Conservation (phyloP, 1,139 yeast species). For the Taiozyma sp. region DNA sequence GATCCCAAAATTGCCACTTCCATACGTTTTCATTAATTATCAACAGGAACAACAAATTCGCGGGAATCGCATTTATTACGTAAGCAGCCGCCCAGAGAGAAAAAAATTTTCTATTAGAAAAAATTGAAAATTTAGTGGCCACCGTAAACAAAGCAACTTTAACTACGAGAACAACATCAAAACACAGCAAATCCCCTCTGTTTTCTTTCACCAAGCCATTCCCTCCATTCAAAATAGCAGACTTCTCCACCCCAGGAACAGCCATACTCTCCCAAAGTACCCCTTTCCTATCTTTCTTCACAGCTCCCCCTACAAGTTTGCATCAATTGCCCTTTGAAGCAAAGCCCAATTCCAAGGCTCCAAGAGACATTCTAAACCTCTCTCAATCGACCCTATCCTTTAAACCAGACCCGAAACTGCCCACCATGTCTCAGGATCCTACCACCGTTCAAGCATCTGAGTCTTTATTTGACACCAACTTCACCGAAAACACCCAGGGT, state of each 20-base stretch:
- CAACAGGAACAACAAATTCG: background rate
- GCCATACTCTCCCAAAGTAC: background rate
- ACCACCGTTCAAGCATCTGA: slow-evolving; percentile 13
- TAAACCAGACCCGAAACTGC: background rate
- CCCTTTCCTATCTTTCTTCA: background rate
- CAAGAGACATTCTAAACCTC: background rate
- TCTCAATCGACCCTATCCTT: background rate
- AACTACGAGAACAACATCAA: background rate
- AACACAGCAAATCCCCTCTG: background rate
- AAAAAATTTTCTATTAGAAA: background rate
- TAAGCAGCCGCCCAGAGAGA: background rate
- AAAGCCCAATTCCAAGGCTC: background rate
- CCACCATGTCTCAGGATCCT: slow-evolving; percentile 9
- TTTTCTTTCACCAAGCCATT: background rate
- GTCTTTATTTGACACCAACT: slow-evolving; percentile 23
- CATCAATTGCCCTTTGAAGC: background rate
- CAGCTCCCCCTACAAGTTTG: background rate
- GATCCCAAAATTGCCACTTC: background rate
- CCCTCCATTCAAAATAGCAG: background rate
- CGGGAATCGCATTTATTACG: background rate
- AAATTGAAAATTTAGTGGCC: background rate
- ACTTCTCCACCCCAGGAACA: background rate
- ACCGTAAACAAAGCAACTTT: background rate
- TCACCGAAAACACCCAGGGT: slow-evolving; percentile 12
- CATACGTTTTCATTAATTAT: background rate